A percentile compares a stretch with the other conserved stretches of the same genome.
Conservation (phyloP, 2,329 filamentous ascomycete species). For the Tolypocladium amazonense region DNA sequence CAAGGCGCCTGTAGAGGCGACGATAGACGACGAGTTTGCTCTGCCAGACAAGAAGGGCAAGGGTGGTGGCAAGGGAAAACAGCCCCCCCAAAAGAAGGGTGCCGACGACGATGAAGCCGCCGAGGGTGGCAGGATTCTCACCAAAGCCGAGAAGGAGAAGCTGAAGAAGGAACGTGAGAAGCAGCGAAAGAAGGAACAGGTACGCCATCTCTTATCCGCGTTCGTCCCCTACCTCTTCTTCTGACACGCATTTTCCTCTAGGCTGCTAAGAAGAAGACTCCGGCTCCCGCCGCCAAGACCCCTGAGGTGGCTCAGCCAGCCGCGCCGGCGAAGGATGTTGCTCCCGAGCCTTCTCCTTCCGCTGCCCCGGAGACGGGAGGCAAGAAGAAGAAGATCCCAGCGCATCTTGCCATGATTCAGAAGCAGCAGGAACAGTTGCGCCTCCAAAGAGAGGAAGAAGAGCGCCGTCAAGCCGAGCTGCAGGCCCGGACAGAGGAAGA, state of each 20-base stretch:
- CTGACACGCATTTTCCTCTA: slow-evolving; percentile 8
- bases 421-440: slow-evolving; percentile 75
- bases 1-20: slow-evolving; percentile 74
- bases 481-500: slow-evolving; percentile 55
- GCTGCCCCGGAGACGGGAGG: slow-evolving; percentile 39
- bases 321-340: slow-evolving; percentile 30
- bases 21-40: slow-evolving; percentile 76
- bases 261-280: slow-evolving; percentile 75
- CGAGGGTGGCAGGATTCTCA: slow-evolving; percentile 62
- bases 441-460: slow-evolving; percentile 55
- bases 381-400: slow-evolving; percentile 84
- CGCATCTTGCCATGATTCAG: slow-evolving; percentile 62
- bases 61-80: slow-evolving; percentile 40
- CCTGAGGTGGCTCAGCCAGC: slow-evolving; percentile 20
- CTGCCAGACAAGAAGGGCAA: slow-evolving; percentile 68
- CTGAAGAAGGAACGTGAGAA: slow-evolving; percentile 98
- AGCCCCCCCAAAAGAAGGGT: slow-evolving; percentile 30
- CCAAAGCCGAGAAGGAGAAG: slow-evolving; percentile 97
- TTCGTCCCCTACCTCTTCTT: not conserved
- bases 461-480: slow-evolving; percentile 50
- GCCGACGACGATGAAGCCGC: slow-evolving; percentile 41
- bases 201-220: slow-evolving; percentile 21
- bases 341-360: slow-evolving; percentile 30
- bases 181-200: slow-evolving; percentile 96
- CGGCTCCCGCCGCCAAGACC: slow-evolving; percentile 22